These are phyloP conservation scores for Fraxinus pennsylvanica DNA, from an alignment of 257 asterid genomes.

Conservation along the genomic window DNA sequence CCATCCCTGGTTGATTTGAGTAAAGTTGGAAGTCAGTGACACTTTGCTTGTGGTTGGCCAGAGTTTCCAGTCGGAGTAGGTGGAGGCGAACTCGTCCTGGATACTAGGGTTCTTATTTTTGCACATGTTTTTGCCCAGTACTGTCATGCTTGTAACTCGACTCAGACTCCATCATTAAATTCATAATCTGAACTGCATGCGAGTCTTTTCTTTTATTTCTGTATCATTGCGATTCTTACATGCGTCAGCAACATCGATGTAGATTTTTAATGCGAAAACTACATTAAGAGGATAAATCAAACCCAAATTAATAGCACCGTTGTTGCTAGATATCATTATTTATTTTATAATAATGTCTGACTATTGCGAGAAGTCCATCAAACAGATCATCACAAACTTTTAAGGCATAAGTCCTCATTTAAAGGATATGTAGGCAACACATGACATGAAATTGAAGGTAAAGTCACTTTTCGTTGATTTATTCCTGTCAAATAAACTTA, in stretches of 20 bases:
- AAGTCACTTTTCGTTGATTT: too few species aligned
- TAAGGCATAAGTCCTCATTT: not conserved
- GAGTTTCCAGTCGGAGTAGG: not conserved
- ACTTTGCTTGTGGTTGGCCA: too few species aligned
- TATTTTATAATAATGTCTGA: too few species aligned
- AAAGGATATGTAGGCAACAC: too few species aligned
- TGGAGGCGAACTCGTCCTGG: conserved; percentile 9
- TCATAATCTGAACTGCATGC: conserved; percentile 36
- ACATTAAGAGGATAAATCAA: not conserved
- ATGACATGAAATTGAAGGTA: too few species aligned
- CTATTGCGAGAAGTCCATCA: not conserved
- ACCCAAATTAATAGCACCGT: not conserved
- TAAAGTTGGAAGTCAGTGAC: too few species aligned
- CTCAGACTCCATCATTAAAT: conserved; percentile 28
- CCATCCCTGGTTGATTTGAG: too few species aligned
- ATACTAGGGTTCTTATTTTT: not conserved
- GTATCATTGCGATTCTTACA: conserved; percentile 39
- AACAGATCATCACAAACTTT: not conserved
- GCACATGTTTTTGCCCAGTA: conserved; percentile 31
- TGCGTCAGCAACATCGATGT: not conserved
- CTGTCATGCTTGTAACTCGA: conserved; percentile 28
- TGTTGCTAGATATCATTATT: too few species aligned
- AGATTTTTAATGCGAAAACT: not conserved
- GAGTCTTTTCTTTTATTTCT: conserved; percentile 28
- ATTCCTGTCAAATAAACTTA: too few species aligned